These are phyloP conservation scores for Flaveria sonorensis DNA, from an alignment of 129 eudicot species.

Conservation along the genomic window DNA sequence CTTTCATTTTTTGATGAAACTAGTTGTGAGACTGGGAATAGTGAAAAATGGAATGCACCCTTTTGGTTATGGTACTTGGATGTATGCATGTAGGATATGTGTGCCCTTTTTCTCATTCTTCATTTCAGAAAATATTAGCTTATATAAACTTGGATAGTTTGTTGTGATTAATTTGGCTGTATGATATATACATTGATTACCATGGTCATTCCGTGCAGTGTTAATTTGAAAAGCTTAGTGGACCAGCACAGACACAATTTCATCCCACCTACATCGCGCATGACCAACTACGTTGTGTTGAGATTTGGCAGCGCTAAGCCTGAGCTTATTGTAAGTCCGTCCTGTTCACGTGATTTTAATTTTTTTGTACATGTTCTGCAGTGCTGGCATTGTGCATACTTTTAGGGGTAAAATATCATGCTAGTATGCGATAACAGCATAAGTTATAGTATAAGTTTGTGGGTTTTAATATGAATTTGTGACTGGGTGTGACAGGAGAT, in stretches of 20 bases:
- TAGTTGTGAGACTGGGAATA: background rate
- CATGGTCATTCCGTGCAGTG: conserved; percentile 55
- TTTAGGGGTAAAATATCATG: background rate
- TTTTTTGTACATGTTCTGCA: background rate
- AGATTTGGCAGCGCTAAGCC: conserved; percentile 65
- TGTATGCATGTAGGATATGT: background rate
- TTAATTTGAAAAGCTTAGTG: conserved; percentile 83
- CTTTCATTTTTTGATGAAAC: background rate
- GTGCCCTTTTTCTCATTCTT: background rate
- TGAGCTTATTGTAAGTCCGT: conserved; percentile 53
- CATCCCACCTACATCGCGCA: conserved; percentile 77
- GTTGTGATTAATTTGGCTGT: conserved; percentile 1
- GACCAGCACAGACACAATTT: conserved; percentile 70
- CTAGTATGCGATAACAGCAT: background rate
- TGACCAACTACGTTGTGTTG: conserved; percentile 89
- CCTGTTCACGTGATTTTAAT: background rate
- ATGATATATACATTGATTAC: conserved; percentile 3
- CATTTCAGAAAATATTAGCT: background rate
- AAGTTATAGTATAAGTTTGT: background rate
- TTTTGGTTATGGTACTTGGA: background rate
- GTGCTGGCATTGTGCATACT: background rate
- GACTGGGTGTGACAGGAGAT: background rate
- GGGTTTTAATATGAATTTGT: background rate
- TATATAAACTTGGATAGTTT: conserved; percentile 8
- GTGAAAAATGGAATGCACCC: conserved; percentile 5